A percentile compares a stretch with the other conserved stretches of the same genome.
Conservation (phyloP, 495 filamentous ascomycete species). For the Beverwykella pulmonaria region DNA sequence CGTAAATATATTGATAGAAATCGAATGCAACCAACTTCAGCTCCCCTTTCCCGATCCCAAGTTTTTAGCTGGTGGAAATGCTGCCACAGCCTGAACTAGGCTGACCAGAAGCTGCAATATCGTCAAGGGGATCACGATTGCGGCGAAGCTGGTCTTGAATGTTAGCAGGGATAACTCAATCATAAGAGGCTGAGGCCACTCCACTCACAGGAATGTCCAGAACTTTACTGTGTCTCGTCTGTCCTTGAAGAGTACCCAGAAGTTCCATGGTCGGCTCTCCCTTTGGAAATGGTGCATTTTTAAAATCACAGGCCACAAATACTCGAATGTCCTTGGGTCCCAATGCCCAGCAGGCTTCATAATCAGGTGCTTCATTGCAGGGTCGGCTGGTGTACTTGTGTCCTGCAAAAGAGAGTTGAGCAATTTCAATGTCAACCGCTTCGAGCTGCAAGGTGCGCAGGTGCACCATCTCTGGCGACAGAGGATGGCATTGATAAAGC, state of each 20-base stretch:
- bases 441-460: too few relatives aligned
- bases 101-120: background rate
- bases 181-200: background rate
- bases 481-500: too few relatives aligned
- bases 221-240: background rate
- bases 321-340: background rate
- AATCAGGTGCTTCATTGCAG: too few relatives aligned
- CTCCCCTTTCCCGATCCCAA: too few relatives aligned
- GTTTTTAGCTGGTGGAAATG: background rate
- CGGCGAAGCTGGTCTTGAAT: background rate
- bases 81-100: background rate
- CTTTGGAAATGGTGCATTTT: background rate
- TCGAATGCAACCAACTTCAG: too few relatives aligned
- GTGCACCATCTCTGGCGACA: too few relatives aligned
- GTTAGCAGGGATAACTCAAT: background rate
- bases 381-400: too few relatives aligned
- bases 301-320: background rate
- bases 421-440: too few relatives aligned
- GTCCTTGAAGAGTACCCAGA: background rate
- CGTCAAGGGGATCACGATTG: background rate
- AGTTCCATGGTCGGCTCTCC: background rate
- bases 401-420: too few relatives aligned
- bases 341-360: too few relatives aligned
- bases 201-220: background rate
- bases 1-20: too few relatives aligned